Evolutionary conservation across 2,329 filamentous ascomycete species (phyloP).

Genomic region (Hymenoscyphus salicellus): DNA sequence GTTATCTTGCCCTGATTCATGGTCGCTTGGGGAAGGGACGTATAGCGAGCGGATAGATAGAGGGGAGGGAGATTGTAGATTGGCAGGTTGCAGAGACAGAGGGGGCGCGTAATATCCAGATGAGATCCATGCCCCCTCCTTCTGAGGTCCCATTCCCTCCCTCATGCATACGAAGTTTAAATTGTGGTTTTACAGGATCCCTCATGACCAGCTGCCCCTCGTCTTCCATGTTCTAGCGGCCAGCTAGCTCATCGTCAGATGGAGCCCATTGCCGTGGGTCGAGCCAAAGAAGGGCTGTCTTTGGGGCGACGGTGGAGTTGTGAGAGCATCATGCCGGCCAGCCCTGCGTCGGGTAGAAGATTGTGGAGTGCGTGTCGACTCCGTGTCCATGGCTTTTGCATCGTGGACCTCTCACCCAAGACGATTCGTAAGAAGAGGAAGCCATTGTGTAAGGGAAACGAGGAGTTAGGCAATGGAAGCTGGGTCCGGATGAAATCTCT

Average conservation of each 20-base stretch:
- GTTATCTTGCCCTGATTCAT: neutral
- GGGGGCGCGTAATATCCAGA: constrained; percentile 1
- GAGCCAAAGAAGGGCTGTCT: neutral
- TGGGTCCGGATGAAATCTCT: constrained; percentile 10
- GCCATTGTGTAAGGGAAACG: constrained; percentile 14
- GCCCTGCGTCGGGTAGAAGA: neutral
- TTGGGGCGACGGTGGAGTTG: neutral
- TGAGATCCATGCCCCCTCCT: neutral
- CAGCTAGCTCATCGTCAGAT: neutral
- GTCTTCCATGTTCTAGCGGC: neutral
- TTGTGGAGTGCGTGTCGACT: constrained; percentile 1
- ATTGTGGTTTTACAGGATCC: neutral
- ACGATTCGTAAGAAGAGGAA: constrained; percentile 1
- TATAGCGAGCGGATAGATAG: neutral
- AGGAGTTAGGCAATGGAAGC: neutral
- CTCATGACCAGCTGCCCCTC: neutral
- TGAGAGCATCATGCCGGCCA: neutral
- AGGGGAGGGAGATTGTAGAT: neutral
- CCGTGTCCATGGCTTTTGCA: neutral
- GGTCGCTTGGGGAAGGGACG: neutral
- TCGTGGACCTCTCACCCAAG: neutral
- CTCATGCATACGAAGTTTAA: constrained; percentile 2
- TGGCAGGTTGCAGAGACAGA: neutral
- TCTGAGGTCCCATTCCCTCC: neutral
- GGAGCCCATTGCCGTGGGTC: neutral